Conservation (phyloP, 768 basidiomycete genomes). For the Clitopilus hobsonii region DNA sequence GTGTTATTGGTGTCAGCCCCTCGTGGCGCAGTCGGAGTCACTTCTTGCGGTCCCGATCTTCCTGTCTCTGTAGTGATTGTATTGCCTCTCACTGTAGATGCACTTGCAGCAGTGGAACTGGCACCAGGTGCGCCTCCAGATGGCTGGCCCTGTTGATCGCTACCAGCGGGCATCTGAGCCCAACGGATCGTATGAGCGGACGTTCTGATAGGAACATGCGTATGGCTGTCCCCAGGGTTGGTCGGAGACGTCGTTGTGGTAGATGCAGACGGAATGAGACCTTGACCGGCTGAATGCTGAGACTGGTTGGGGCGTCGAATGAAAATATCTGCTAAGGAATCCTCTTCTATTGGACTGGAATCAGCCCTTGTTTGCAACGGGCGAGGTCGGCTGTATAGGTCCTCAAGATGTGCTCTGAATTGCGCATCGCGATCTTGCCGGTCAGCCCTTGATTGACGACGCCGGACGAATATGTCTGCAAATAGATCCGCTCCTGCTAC, state of each 20-base stretch:
- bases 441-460: too few species aligned
- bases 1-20: neutral
- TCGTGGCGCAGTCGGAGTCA: neutral
- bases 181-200: neutral
- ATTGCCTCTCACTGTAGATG: neutral
- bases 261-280: neutral
- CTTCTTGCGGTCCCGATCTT: too few species aligned
- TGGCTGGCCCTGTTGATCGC: neutral
- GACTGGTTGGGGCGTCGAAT: too few species aligned
- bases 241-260: neutral
- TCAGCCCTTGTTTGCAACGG: too few species aligned
- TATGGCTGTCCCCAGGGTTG: neutral
- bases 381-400: too few species aligned
- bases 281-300: neutral
- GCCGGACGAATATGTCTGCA: too few species aligned
- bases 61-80: neutral
- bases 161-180: neutral
- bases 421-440: too few species aligned
- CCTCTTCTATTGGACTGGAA: too few species aligned
- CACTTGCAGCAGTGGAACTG: neutral
- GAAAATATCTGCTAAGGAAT: too few species aligned
- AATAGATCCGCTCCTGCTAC: too few species aligned
- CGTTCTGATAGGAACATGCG: neutral
- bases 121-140: neutral
- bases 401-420: too few species aligned